Base-by-base conservation (phyloP, 257 asterid species). In the Solanum bukasovii region DNA sequence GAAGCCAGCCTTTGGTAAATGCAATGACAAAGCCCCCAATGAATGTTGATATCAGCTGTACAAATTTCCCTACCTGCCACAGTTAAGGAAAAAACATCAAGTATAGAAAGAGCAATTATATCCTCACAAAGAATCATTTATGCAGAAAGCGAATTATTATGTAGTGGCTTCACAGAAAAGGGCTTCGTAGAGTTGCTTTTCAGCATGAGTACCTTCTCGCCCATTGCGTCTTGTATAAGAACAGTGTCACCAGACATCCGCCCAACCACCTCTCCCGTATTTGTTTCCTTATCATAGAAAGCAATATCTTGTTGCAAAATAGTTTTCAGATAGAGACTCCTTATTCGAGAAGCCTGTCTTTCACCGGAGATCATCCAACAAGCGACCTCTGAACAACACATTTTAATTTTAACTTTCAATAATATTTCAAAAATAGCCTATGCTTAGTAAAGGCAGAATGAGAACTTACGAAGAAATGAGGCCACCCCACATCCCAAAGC, bases 311-410 rank as follows among this genome's bases (percentile, higher is more conserved):
- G 99, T 88, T 91, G 92, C 91, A 96, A 87, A 37, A 96, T 94
- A 2, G 98, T 93, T 84, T 88, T 93, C 8, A 96, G 90, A 71
- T 96, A 96, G n/a, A 95, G 92, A 59, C 91, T 91, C 78, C 99
- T 91, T 13, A 96, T 94, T 68, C 98, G 86, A 3, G 96, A 95
- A 7, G 98, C 97, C 90, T 96, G 99, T 72, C 99, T 93, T 90
- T 96, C 99, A 59, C 99, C 99, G 0, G 97, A 93, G 87, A 96
- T 91, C 98, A 96, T 96, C 99, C 99, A 96, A 79, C 97, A 95
- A 10, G 97, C 84, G 88, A 96, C 94, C 98, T 96, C 99, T 96
- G 89, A 46, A 90, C 71, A 61, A 23, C 29, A 67, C 67, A 56
- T 13, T 18, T 34, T 75, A 14, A 65, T 85, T 79, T 11, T 29